Percentiles rank a stretch among this genome's conserved stretches.
phyloP scores from a whole-genome alignment of 177 flowering plant species.

The Telopea speciosissima region DNA sequence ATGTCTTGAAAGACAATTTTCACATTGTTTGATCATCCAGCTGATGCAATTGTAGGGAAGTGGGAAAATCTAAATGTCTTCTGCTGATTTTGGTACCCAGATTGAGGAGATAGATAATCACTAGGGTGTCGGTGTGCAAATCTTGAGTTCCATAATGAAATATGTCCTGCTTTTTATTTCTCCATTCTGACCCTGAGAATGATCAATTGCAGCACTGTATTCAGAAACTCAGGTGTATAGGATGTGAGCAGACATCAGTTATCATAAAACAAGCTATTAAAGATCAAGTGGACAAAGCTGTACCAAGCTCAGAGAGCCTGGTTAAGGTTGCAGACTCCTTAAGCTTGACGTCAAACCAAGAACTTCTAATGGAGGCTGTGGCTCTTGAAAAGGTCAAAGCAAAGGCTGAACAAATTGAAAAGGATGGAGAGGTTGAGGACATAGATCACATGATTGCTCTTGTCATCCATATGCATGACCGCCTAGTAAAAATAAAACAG shows the following conservation, averaged over 20 bases:
- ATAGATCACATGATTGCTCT: conserved; percentile 55
- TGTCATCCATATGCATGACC: conserved; percentile 61
- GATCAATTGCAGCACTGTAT: conserved; percentile 42
- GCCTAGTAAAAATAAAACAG: conserved; percentile 48
- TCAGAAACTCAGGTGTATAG: conserved; percentile 50
- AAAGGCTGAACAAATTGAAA: conserved; percentile 67
- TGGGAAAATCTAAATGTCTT: neutral
- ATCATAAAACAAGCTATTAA: conserved; percentile 44
- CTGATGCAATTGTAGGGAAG: neutral
- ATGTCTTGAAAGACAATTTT: neutral
- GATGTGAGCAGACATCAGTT: conserved; percentile 35
- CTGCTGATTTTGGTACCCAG: neutral
- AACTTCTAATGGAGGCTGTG: conserved; percentile 76
- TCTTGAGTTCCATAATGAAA: neutral
- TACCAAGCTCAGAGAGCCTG: conserved; percentile 48
- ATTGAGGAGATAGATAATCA: neutral
- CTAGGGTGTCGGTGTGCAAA: neutral
- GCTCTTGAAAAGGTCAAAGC: conserved; percentile 81
- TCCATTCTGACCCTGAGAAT: conserved; percentile 11
- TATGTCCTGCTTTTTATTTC: neutral
- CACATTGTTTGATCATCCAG: neutral
- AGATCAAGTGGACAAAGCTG: conserved; percentile 43
- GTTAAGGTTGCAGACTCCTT: conserved; percentile 50
- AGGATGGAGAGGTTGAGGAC: conserved; percentile 48
- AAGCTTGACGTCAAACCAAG: conserved; percentile 64